Conservation (phyloP, 2,329 filamentous ascomycete species). For the Grosmannia serpens region DNA sequence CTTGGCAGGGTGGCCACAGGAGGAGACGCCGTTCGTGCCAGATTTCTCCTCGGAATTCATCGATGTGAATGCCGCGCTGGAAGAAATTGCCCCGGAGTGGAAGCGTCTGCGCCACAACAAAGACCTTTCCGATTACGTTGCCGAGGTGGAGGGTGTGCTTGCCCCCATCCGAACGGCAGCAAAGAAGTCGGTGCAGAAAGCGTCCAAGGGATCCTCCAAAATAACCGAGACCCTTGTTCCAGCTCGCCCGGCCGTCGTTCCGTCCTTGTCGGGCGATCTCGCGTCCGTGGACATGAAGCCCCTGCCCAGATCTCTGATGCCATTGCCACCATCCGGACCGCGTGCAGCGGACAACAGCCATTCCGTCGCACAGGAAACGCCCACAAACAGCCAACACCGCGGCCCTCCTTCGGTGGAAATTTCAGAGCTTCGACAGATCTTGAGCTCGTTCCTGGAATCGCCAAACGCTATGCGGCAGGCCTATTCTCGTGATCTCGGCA, state of each 20-base stretch:
- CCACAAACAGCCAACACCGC: no score
- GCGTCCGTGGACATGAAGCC: not conserved
- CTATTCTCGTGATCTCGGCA: constrained; percentile 12
- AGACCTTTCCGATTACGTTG: constrained; percentile 30
- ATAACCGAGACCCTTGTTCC: no score
- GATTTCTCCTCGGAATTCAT: constrained; percentile 20
- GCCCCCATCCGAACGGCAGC: no score
- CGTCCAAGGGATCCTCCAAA: no score
- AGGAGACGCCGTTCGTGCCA: no score
- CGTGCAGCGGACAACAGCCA: no score
- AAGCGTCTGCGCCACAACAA: constrained; percentile 32
- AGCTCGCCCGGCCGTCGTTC: not conserved
- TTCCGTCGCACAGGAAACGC: no score
- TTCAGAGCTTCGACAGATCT: constrained; percentile 19
- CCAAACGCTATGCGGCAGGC: constrained; percentile 5
- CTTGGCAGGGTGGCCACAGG: no score
- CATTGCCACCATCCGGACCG: no score
- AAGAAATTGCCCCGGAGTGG: constrained; percentile 33
- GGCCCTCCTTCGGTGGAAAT: not conserved
- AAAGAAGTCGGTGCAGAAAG: no score
- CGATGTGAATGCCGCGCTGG: constrained; percentile 25
- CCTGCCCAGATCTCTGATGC: no score
- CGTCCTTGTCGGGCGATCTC: not conserved
- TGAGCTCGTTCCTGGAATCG: constrained; percentile 18
- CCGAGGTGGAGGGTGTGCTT: no score